These are phyloP conservation scores for Zancudomyces culisetae DNA, from an alignment of 371 early-diverging fungal genomes.

Conservation along the genomic window DNA sequence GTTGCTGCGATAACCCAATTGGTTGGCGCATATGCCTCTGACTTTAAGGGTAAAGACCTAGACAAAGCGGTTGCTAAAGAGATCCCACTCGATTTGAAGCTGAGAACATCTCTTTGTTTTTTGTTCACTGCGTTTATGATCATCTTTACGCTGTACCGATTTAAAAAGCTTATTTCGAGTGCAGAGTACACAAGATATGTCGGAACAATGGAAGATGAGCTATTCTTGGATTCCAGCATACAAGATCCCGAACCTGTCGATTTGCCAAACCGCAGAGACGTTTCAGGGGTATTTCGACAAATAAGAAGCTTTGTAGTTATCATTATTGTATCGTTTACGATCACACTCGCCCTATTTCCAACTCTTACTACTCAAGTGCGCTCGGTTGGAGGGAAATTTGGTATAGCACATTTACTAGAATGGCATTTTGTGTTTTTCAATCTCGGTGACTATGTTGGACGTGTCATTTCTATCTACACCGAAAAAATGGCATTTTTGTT, in stretches of 20 bases:
- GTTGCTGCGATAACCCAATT: conserved; percentile 20
- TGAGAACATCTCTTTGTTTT: neutral
- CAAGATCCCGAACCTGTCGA: neutral
- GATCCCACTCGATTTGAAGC: neutral
- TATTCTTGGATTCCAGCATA: neutral
- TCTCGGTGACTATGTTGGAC: conserved; percentile 57
- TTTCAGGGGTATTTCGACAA: conserved; percentile 17
- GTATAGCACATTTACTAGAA: conserved; percentile 34
- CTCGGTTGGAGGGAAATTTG: conserved; percentile 21
- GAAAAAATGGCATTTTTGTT: neutral
- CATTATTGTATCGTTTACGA: conserved; percentile 34
- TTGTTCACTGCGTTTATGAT: neutral
- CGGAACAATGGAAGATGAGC: neutral
- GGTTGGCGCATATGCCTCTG: conserved; percentile 16
- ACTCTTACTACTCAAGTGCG: conserved; percentile 50
- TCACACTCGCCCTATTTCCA: conserved; percentile 58
- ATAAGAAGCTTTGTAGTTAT: conserved; percentile 29
- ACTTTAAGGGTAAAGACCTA: neutral
- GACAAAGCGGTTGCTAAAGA: neutral
- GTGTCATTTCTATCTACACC: neutral
- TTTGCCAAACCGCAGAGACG: neutral
- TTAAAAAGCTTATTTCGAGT: neutral
- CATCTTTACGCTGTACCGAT: neutral
- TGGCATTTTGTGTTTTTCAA: conserved; percentile 57
- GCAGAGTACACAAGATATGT: neutral